A percentile compares a stretch with the other conserved stretches of the same genome.
Evolutionary conservation across 768 basidiomycete species (phyloP).

Genomic region (Rubroboletus satanas): DNA sequence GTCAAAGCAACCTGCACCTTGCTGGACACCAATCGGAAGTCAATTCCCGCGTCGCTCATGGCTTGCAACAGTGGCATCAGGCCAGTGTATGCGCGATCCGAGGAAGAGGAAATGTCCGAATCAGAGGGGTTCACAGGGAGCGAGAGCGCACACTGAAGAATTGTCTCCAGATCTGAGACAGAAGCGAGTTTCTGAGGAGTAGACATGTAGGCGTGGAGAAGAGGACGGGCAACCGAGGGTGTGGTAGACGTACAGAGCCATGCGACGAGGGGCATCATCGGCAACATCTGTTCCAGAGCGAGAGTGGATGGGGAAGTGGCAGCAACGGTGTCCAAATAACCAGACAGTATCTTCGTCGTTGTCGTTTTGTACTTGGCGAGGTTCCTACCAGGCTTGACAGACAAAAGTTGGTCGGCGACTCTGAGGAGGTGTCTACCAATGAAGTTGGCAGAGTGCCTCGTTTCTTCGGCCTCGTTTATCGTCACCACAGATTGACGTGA

Average conservation of each 20-base stretch:
- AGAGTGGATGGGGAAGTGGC: neutral
- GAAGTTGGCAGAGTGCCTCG: slow-evolving; percentile 22
- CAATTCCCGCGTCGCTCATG: slow-evolving; percentile 32
- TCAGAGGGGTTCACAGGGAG: slow-evolving; percentile 18
- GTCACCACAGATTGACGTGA: neutral
- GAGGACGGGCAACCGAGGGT: slow-evolving; percentile 34
- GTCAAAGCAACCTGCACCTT: slow-evolving; percentile 20
- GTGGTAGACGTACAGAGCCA: slow-evolving; percentile 33
- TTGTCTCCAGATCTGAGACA: slow-evolving; percentile 40
- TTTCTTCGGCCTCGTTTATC: slow-evolving; percentile 4
- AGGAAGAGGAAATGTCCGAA: slow-evolving; percentile 5
- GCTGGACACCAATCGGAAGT: slow-evolving; percentile 26
- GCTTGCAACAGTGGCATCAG: slow-evolving; percentile 43
- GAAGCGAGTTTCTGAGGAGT: slow-evolving; percentile 33
- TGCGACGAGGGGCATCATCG: slow-evolving; percentile 30
- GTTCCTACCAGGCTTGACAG: slow-evolving; percentile 12
- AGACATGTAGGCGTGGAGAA: slow-evolving; percentile 46
- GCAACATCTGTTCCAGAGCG: slow-evolving; percentile 7
- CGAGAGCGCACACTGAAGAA: slow-evolving; percentile 40
- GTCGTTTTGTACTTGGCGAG: slow-evolving; percentile 16
- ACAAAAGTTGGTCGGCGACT: slow-evolving; percentile 2
- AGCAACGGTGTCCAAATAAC: slow-evolving; percentile 15
- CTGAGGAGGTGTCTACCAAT: slow-evolving; percentile 19
- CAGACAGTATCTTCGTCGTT: slow-evolving; percentile 14
- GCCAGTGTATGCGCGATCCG: slow-evolving; percentile 36